A percentile compares a stretch with the other conserved stretches of the same genome.
Conservation (phyloP, 768 basidiomycete species). For the Trametes villosa region DNA sequence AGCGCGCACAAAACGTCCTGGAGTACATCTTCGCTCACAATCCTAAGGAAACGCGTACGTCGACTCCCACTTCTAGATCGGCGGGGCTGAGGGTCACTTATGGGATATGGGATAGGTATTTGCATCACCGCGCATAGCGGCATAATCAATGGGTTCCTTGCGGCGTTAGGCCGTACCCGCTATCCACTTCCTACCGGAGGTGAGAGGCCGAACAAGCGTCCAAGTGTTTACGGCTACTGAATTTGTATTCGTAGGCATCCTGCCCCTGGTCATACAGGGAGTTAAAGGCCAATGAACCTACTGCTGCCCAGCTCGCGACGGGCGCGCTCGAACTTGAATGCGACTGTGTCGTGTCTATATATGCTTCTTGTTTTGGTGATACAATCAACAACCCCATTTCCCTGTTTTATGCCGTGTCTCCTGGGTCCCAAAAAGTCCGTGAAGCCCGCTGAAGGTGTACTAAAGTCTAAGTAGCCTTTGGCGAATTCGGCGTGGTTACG, state of each 20-base stretch:
- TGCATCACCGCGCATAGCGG: slow-evolving; percentile 71
- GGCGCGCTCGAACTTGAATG: too few relatives aligned
- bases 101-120: slow-evolving; percentile 48
- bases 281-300: too few relatives aligned
- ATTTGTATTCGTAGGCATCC: slow-evolving; percentile 16
- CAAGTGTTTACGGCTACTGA: background rate
- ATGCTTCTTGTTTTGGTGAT: too few relatives aligned
- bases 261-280: slow-evolving; percentile 24
- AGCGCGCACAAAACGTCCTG: slow-evolving; percentile 54
- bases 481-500: background rate
- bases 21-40: slow-evolving; percentile 58
- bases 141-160: slow-evolving; percentile 60
- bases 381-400: too few relatives aligned
- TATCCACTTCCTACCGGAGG: slow-evolving; percentile 68
- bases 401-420: too few relatives aligned
- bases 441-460: too few relatives aligned
- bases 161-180: slow-evolving; percentile 46
- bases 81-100: background rate
- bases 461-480: background rate
- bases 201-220: slow-evolving; percentile 30
- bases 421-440: too few relatives aligned
- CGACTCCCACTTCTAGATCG: background rate
- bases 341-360: too few relatives aligned
- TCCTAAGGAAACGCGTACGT: slow-evolving; percentile 53
- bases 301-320: too few relatives aligned